phyloP scores from a whole-genome alignment of 1,284 basidiomycete genomes.

The Leccinum pachyderme region DNA sequence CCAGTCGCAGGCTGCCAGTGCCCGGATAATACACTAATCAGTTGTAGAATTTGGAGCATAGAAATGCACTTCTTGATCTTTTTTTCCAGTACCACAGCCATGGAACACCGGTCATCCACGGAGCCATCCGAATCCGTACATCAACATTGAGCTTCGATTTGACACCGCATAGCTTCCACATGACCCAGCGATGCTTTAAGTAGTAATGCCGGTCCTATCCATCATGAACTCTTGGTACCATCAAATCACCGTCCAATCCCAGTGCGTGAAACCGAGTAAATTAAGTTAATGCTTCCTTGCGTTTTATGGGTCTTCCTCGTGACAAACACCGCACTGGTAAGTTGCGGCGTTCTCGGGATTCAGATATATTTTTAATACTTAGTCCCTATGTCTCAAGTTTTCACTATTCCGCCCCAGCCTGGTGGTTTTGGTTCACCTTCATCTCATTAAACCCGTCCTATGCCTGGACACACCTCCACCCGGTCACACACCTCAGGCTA shows the following conservation, averaged over 20 bases:
- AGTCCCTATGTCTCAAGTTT: constrained; percentile 3
- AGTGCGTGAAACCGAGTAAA: not conserved
- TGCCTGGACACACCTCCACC: not conserved
- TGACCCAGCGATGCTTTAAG: constrained; percentile 3
- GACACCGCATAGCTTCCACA: constrained; percentile 10
- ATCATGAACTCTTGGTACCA: constrained; percentile 7
- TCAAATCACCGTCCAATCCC: constrained; percentile 3
- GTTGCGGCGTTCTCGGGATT: constrained; percentile 1
- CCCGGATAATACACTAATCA: not conserved
- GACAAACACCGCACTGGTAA: constrained; percentile 16
- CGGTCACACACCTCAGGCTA: constrained; percentile 3
- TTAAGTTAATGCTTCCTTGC: not conserved
- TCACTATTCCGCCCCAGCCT: not conserved
- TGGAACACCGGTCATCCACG: not conserved
- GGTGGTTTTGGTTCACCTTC: not conserved
- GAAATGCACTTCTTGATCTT: not conserved
- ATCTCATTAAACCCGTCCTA: constrained; percentile 4
- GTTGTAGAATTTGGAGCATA: not conserved
- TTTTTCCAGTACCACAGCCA: not conserved
- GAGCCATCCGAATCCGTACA: not conserved
- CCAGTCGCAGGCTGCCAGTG: not conserved
- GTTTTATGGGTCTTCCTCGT: not conserved
- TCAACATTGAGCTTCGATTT: not conserved
- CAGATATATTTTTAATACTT: constrained; percentile 12
- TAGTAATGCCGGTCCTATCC: constrained; percentile 1